phyloP scores from a whole-genome alignment of 768 basidiomycete genomes.

The Calocera viscosa region DNA sequence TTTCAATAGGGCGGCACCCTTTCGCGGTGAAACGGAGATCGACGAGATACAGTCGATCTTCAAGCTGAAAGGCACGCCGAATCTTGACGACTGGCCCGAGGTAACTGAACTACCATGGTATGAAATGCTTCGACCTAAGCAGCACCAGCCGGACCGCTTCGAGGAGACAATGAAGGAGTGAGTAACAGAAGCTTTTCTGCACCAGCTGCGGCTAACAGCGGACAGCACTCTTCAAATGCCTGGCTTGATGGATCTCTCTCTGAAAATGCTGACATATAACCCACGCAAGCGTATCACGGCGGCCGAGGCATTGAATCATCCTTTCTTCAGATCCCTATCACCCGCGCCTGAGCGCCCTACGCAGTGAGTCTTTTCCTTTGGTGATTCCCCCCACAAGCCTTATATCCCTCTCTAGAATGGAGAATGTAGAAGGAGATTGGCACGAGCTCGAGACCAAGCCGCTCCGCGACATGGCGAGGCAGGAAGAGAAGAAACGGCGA shows the following conservation, averaged over 20 bases:
- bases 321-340: constrained; percentile 74
- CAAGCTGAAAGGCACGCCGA: constrained; percentile 81
- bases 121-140: constrained; percentile 88
- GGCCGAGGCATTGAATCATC: constrained; percentile 58
- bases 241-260: constrained; percentile 76
- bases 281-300: constrained; percentile 68
- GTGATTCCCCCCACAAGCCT: background rate
- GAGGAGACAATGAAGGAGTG: constrained; percentile 78
- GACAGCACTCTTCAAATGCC: constrained; percentile 22
- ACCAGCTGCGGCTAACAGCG: constrained; percentile 16
- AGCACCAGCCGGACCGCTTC: constrained; percentile 60
- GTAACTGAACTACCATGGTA: constrained; percentile 88
- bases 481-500: constrained; percentile 54
- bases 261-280: constrained; percentile 66
- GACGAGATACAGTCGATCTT: constrained; percentile 92
- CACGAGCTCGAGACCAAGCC: constrained; percentile 90
- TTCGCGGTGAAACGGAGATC: constrained; percentile 96
- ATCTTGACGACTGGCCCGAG: constrained; percentile 66
- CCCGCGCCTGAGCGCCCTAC: constrained; percentile 58
- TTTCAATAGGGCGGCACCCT: constrained; percentile 89
- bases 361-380: background rate
- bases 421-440: constrained; percentile 84
- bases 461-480: constrained; percentile 45
- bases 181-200: constrained; percentile 15
- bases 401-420: constrained; percentile 38